Base-by-base conservation (phyloP, 139 green algal species). In the Prasinococcaceae sp. region DNA sequence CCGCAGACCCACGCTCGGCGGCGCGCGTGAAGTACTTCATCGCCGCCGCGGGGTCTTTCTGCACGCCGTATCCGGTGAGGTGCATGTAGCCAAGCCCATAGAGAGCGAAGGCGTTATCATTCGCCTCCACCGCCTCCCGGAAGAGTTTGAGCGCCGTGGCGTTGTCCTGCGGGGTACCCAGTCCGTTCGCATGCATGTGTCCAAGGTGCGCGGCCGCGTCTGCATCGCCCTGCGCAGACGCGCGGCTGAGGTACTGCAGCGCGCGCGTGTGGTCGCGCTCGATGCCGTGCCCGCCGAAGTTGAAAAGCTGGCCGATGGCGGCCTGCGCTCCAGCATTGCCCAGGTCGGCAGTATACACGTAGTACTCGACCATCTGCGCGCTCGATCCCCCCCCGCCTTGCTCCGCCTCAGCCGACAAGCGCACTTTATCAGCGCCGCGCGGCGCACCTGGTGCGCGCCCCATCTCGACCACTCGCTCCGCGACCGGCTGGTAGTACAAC, bases 81-180 rank as follows among this genome's bases (percentile, higher is more conserved):
- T 92, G 57, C 74, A 94, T 73, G 74, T 89, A 93, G 9, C 81
- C 87, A 42, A 95, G 68, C 0, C 82, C 84, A 36, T 84, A 90
- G 44, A 77, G 63, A 0, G 66, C 84, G n/a, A 54, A 63, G 10
- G 79, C 53, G 50, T 78, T 66, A 27, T 63, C 50, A 30, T 69
- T 39, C 25, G n/a, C n/a, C n/a, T 60, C 46, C n/a, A 61, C 62
- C 1, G 71, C 70, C 20, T 55, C 14, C 16, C 38, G 24, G 40
- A 72, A 72, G 37, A 43, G 54, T 24, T 52, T 20, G 35, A 72
- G 37, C 23, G 63, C 63, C 17, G 56, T 84, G 10, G 47, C 59
- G 44, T 82, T 81, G 72, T 72, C 64, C 17, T 52, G 47, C 30
- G 22, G 9, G 53, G 85, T 77, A 12, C 73, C 69, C 5, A 66